A percentile compares a stretch with the other conserved stretches of the same genome.
These are phyloP conservation scores for Cucurbita argyrosperma DNA, from an alignment of 306 rosid genomes.

Conservation along the genomic window DNA sequence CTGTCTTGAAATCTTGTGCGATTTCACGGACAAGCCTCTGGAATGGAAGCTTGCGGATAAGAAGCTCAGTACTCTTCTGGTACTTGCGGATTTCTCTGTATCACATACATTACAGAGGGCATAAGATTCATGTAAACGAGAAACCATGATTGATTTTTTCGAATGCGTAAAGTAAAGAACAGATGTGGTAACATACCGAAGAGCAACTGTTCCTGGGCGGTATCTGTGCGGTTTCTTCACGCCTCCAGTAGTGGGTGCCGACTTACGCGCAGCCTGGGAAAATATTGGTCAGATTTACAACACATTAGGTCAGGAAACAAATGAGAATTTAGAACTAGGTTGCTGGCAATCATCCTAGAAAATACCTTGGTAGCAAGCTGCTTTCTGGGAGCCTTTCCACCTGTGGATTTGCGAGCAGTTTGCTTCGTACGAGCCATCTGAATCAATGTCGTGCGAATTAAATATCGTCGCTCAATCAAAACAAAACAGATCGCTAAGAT, in stretches of 20 bases:
- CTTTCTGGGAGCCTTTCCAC: constrained; percentile 30
- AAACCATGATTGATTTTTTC: background rate
- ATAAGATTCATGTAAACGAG: background rate
- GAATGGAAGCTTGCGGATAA: constrained; percentile 25
- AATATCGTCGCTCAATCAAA: background rate
- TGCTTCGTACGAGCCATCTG: constrained; percentile 39
- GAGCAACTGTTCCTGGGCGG: constrained; percentile 25
- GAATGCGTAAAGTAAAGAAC: too few relatives aligned
- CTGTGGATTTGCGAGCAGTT: constrained; percentile 30
- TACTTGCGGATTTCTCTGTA: constrained; percentile 27
- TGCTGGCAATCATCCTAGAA: background rate
- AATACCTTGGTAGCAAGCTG: constrained; percentile 27
- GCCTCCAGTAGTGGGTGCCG: constrained; percentile 38
- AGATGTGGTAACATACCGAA: background rate
- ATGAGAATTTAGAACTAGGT: background rate
- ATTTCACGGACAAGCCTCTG: constrained; percentile 7
- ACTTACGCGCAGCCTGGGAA: constrained; percentile 36
- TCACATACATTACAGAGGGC: background rate
- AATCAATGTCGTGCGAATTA: background rate
- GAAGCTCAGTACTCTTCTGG: constrained; percentile 26
- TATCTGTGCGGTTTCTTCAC: constrained; percentile 44
- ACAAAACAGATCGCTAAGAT: background rate
- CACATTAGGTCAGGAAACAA: background rate
- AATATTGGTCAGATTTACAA: too few relatives aligned
- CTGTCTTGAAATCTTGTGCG: constrained; percentile 22